A percentile compares a stretch with the other conserved stretches of the same genome.
Evolutionary conservation across 1,139 yeast genomes (phyloP).

Genomic region (Torulaspora pretoriensis): DNA sequence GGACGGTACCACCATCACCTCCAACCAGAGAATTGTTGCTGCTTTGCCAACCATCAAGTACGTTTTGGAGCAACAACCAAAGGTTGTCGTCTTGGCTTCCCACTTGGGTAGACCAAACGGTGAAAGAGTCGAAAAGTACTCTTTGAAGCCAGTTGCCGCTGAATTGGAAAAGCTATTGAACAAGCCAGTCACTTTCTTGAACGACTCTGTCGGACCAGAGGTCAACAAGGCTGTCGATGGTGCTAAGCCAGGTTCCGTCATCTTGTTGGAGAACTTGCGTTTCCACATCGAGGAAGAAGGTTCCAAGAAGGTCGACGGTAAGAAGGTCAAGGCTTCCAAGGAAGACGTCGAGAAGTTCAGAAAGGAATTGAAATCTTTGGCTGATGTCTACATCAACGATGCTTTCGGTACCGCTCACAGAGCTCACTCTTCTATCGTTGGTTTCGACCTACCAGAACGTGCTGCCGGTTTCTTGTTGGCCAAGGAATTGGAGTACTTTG

Average conservation of each 20-base stretch:
- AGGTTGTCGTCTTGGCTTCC: conserved; percentile 84
- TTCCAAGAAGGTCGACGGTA: conserved; percentile 82
- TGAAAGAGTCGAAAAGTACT: conserved; percentile 73
- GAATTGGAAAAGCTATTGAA: conserved; percentile 75
- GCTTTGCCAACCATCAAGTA: conserved; percentile 95
- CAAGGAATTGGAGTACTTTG: conserved; percentile 92
- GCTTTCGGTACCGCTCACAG: conserved; percentile 99
- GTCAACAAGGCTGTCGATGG: conserved; percentile 71
- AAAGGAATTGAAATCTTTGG: conserved; percentile 76
- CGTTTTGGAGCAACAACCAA: conserved; percentile 84
- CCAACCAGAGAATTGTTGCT: conserved; percentile 97
- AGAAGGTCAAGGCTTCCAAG: conserved; percentile 83
- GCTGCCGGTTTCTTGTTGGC: conserved; percentile 97
- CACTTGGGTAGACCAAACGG: conserved; percentile 99
- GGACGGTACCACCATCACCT: conserved; percentile 92
- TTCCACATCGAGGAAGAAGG: conserved; percentile 97
- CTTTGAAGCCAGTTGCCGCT: conserved; percentile 84
- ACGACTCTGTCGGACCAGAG: conserved; percentile 84
- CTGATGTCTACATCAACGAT: conserved; percentile 94
- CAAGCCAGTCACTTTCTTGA: conserved; percentile 67
- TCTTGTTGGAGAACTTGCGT: conserved; percentile 91
- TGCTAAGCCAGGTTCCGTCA: conserved; percentile 60
- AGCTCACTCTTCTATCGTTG: conserved; percentile 98
- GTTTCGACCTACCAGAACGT: conserved; percentile 85
- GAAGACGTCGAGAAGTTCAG: conserved; percentile 83